Conservation (phyloP, 2,329 filamentous ascomycete species). For the Scedosporium aurantiacum region DNA sequence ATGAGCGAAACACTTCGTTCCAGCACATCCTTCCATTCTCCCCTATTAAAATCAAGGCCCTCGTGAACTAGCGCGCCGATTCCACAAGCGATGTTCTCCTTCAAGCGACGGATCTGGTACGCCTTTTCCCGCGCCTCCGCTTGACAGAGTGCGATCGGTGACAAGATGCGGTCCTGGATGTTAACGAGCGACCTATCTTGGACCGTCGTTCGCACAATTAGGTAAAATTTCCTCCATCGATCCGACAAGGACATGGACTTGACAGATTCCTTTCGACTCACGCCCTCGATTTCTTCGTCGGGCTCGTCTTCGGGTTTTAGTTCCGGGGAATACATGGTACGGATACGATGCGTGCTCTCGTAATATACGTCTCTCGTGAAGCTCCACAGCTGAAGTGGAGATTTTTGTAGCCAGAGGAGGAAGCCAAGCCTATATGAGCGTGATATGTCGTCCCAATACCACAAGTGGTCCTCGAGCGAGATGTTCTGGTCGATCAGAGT, state of each 20-base stretch:
- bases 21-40: slow-evolving; percentile 61
- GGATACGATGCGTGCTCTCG: slow-evolving; percentile 42
- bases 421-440: slow-evolving; percentile 67
- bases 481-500: slow-evolving; percentile 74
- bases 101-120: slow-evolving; percentile 56
- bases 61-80: slow-evolving; percentile 82
- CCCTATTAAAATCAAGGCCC: slow-evolving; percentile 57
- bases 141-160: slow-evolving; percentile 65
- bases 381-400: slow-evolving; percentile 61
- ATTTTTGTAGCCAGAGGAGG: slow-evolving; percentile 78
- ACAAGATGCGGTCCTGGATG: slow-evolving; percentile 61
- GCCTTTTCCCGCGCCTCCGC: slow-evolving; percentile 68
- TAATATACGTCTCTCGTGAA: slow-evolving; percentile 61
- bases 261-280: background rate
- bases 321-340: slow-evolving; percentile 14
- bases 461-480: slow-evolving; percentile 73
- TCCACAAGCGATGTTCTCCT: slow-evolving; percentile 73
- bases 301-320: slow-evolving; percentile 17
- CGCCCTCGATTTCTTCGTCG: slow-evolving; percentile 14
- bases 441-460: slow-evolving; percentile 90
- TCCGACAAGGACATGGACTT: slow-evolving; percentile 14
- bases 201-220: slow-evolving; percentile 65
- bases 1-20: slow-evolving; percentile 75
- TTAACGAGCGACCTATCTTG: slow-evolving; percentile 60
- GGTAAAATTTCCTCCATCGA: slow-evolving; percentile 64